Percentiles rank a stretch among this genome's conserved stretches.
Conservation (phyloP, 225 moss, liverwort and hornwort species). For the Straminergon stramineum region DNA sequence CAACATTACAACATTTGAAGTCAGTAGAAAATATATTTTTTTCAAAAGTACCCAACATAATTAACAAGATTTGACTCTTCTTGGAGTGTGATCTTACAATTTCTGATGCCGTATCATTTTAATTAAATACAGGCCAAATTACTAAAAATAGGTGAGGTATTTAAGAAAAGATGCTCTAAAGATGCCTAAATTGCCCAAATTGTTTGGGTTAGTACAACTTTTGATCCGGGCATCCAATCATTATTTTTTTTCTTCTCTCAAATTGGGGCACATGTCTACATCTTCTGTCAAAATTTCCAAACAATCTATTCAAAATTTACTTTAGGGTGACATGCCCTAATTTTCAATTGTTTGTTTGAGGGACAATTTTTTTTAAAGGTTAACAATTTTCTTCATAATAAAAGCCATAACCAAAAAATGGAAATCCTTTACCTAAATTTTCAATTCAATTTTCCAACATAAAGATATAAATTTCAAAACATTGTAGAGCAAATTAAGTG, state of each 20-base stretch:
- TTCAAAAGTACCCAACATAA: neutral
- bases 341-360: neutral
- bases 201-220: accelerated
- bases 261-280: accelerated
- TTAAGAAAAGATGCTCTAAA: neutral
- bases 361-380: neutral
- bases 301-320: neutral
- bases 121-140: neutral
- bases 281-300: neutral
- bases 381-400: neutral
- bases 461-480: neutral
- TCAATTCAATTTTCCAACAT: neutral
- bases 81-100: neutral
- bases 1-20: accelerated
- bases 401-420: too few species aligned
- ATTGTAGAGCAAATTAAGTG: accelerated
- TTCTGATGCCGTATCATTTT: neutral
- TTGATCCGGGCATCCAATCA: accelerated
- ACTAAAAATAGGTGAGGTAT: accelerated
- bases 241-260: neutral
- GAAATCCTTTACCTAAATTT: neutral
- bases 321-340: neutral
- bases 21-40: neutral
- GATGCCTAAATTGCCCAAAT: accelerated
- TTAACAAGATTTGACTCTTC: neutral